phyloP scores from a whole-genome alignment of 768 basidiomycete genomes.

The Calocybe gangraenosa region DNA sequence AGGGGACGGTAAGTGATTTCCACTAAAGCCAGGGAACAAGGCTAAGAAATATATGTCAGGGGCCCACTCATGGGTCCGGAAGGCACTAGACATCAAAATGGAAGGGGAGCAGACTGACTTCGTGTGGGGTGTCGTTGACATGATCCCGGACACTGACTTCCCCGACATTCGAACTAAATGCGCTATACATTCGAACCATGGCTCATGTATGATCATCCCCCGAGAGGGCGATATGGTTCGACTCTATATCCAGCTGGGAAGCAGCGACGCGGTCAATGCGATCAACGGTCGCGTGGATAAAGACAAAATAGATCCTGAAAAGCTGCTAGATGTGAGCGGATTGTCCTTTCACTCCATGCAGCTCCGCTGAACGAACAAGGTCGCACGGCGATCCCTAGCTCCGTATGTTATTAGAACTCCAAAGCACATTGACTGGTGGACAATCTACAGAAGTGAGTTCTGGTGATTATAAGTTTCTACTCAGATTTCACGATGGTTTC shows the following conservation, averaged over 20 bases:
- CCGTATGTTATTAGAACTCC: slow-evolving; percentile 52
- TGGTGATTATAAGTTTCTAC: not conserved
- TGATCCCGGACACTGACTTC: slow-evolving; percentile 67
- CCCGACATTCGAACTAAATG: slow-evolving; percentile 68
- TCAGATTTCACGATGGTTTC: not conserved
- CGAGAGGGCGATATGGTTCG: slow-evolving; percentile 66
- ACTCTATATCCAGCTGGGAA: slow-evolving; percentile 66
- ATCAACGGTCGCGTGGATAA: slow-evolving; percentile 52
- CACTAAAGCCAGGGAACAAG: too few species aligned
- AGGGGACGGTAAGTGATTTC: slow-evolving; percentile 52
- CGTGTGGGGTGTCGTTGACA: slow-evolving; percentile 82
- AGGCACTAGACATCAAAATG: slow-evolving; percentile 59
- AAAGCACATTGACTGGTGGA: slow-evolving; percentile 65
- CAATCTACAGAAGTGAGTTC: slow-evolving; percentile 60
- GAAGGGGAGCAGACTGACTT: slow-evolving; percentile 76
- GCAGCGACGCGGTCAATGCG: slow-evolving; percentile 39
- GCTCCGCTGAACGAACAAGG: slow-evolving; percentile 20
- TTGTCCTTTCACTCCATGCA: not conserved
- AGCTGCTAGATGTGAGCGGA: slow-evolving; percentile 46
- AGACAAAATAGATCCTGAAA: slow-evolving; percentile 41
- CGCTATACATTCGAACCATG: slow-evolving; percentile 64
- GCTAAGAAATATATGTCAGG: slow-evolving; percentile 32
- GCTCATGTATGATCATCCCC: slow-evolving; percentile 73
- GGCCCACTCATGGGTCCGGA: slow-evolving; percentile 83
- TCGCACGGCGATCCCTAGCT: slow-evolving; percentile 48